Evolutionary conservation across 1,284 basidiomycete genomes (phyloP).

Genomic region (Cutaneotrichosporon dermatis): DNA sequence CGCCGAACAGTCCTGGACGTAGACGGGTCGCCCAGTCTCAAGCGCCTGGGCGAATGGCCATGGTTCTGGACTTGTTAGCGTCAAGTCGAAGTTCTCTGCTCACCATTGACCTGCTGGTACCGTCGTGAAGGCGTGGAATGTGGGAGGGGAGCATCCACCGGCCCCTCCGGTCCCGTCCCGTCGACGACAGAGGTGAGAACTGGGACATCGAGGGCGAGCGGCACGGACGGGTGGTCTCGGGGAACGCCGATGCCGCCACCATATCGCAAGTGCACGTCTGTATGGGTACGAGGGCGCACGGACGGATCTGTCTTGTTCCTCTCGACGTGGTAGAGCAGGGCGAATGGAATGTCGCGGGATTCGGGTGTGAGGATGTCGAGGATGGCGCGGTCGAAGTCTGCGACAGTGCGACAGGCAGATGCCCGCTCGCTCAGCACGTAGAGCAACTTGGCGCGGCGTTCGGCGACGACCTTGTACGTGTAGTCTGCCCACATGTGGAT

Average conservation of each 20-base stretch:
- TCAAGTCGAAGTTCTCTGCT: not conserved
- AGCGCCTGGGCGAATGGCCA: conserved; percentile 45
- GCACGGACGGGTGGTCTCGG: conserved; percentile 32
- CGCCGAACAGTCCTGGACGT: conserved; percentile 40
- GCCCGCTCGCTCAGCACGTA: conserved; percentile 43
- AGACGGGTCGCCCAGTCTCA: conserved; percentile 27
- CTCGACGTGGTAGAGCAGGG: conserved; percentile 41
- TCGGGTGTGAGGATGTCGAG: conserved; percentile 23
- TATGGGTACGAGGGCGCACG: not conserved
- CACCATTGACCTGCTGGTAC: not conserved
- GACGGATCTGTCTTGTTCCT: not conserved
- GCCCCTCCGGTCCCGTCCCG: not conserved
- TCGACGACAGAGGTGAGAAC: not conserved
- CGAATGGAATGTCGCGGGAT: conserved; percentile 21
- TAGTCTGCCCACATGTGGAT: conserved; percentile 38
- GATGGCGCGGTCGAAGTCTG: conserved; percentile 38
- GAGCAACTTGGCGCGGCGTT: conserved; percentile 29
- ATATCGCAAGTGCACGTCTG: conserved; percentile 4
- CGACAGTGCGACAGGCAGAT: conserved; percentile 33
- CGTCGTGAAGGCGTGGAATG: not conserved
- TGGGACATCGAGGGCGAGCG: not conserved
- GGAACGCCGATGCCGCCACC: conserved; percentile 42
- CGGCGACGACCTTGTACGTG: conserved; percentile 30
- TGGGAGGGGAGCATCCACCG: too few relatives aligned
- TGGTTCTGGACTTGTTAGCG: not conserved